Evolutionary conservation across 2,329 filamentous ascomycete genomes (phyloP).

Genomic region (Chalara sp.): DNA sequence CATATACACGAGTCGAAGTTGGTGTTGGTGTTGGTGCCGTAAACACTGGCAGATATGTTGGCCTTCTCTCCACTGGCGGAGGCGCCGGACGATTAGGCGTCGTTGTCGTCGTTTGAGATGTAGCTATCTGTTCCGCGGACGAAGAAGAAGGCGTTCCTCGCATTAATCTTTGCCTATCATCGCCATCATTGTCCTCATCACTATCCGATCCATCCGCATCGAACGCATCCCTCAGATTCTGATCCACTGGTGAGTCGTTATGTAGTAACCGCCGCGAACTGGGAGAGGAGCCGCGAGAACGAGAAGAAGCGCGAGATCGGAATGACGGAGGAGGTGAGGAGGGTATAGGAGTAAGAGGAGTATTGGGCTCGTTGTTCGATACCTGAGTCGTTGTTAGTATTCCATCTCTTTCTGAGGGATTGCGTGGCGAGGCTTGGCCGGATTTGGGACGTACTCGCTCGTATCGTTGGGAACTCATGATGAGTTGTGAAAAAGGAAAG

Average conservation of each 20-base stretch:
- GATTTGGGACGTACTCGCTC: slow-evolving; percentile 42
- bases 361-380: slow-evolving; percentile 42
- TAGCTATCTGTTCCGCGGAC: slow-evolving; percentile 23
- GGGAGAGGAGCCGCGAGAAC: slow-evolving; percentile 47
- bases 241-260: slow-evolving; percentile 50
- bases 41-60: slow-evolving; percentile 23
- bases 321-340: slow-evolving; percentile 74
- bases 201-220: slow-evolving; percentile 72
- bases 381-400: slow-evolving; percentile 36
- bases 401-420: slow-evolving; percentile 4
- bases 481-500: slow-evolving; percentile 10
- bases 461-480: slow-evolving; percentile 36
- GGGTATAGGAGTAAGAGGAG: slow-evolving; percentile 22
- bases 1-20: slow-evolving; percentile 47
- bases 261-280: slow-evolving; percentile 33
- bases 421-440: slow-evolving; percentile 15
- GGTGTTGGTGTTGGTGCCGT: slow-evolving; percentile 1
- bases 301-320: slow-evolving; percentile 57
- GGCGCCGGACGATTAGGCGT: slow-evolving; percentile 11
- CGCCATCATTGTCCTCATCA: slow-evolving; percentile 63
- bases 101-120: slow-evolving; percentile 15
- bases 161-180: slow-evolving; percentile 83
- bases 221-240: slow-evolving; percentile 88
- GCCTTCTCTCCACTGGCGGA: slow-evolving; percentile 18
- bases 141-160: slow-evolving; percentile 44